Base-by-base conservation (phyloP, 441 rosid genomes). In the Capsella rubella region DNA sequence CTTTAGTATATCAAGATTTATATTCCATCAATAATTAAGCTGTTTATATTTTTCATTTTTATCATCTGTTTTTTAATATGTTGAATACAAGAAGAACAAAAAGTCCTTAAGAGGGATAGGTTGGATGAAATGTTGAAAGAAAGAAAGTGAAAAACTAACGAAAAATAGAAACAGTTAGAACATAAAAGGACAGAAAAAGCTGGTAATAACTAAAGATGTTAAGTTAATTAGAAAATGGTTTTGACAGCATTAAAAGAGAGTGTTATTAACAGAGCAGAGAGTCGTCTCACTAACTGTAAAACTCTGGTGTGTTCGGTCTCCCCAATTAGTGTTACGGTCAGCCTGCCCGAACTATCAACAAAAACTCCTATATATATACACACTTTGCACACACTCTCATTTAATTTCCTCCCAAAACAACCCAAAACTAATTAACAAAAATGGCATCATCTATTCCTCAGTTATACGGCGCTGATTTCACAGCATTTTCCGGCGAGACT, bases 371-470 rank as follows among this genome's bases (percentile, higher is more conserved):
- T 77, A 66, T 71, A 70, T 66, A 71, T 3, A 58, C 35, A 71
- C 75, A 40, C 75, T 76, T 69, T 0, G 47, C 64, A 51, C 71
- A 69, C 76, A 71, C 76, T 32, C 76, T 70, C 72, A 64, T 71
- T 16, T 16, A 16, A 16, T 16, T 72, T 72, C 73, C 77, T 56
- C 69, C 52, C 62, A 66, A 67, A 21, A 63, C 64, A 55, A 64
- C 39, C 28, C 27, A 53, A 37, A 58, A 14, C 40, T 7, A 53
- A 37, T 6, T 34, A n/a, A 4, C 63, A 39, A 58, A 64, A 56
- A 90, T 90, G 96, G 83, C 87, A 75, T 86, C 85, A 77, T 86
- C 87, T 15, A 43, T 82, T 46, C 87, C 89, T 79, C 85, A 86
- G 8, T 82, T 82, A 31, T 80, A 73, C 78, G 37, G 37, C 37